Conservation (phyloP, 2,329 filamentous ascomycete species). For the Zymoseptoria pseudotritici region DNA sequence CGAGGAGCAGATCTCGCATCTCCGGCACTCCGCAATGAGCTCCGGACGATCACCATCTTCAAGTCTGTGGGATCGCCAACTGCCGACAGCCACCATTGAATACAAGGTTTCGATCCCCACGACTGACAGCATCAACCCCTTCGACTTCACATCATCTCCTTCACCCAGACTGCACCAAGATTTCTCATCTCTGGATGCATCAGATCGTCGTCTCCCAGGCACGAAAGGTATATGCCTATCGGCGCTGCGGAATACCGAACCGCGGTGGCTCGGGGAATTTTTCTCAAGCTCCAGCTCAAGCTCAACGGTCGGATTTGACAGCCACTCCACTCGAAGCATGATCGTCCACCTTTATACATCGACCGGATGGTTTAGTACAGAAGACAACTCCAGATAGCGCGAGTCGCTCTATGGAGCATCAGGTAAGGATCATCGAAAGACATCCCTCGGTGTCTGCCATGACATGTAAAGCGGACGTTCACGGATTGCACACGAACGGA, state of each 20-base stretch:
- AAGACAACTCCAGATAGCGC: not conserved
- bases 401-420: not conserved
- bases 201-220: not conserved
- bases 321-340: not conserved
- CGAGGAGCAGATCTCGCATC: not conserved
- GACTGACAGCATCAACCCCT: not conserved
- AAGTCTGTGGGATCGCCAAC: not conserved
- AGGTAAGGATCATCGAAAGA: not conserved
- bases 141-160: not conserved
- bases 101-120: not conserved
- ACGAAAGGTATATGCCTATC: not conserved
- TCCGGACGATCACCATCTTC: not conserved
- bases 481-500: not conserved
- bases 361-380: not conserved
- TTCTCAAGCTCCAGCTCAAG: not conserved
- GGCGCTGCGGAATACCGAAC: too few relatives aligned
- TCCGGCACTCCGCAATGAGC: not conserved
- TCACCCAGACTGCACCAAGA: too few relatives aligned
- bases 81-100: not conserved
- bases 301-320: not conserved
- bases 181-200: not conserved
- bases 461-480: not conserved
- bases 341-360: not conserved
- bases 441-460: not conserved
- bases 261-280: not conserved